Evolutionary conservation across 495 filamentous ascomycete species (phyloP), one percentile per base, ranked within the genome.

Genomic region (Pyrenopolyporus hunteri): DNA sequence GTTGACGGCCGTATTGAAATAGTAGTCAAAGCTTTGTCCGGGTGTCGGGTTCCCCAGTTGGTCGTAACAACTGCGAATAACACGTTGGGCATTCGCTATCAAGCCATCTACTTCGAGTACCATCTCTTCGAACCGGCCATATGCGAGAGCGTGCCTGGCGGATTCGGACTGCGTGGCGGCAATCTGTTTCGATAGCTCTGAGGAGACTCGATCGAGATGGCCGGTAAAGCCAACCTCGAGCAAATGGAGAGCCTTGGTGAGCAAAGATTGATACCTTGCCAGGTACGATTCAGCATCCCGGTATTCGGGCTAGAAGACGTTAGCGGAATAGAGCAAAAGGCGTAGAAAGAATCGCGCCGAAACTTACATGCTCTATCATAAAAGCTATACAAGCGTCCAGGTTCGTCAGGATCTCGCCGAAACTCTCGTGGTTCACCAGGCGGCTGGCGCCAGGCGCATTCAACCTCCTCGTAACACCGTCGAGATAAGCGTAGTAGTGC

Each of bases 401-500:
- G 51, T 87, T 93, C 22, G 82, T 77, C 19, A 98, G 75, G 81
- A 97, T 93, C 54, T 96, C 89, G 7, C 85, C 87, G 67, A 93
- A 98, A 50, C 87, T 88, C 63, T 87, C 85, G 56, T 85, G 87
- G 46, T 90, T 87, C 32, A 93, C 92, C 36, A 91, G 82, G 62
- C 86, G 92, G 25, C 87, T 85, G 16, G 92, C 91, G 10, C 92
- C 92, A 6, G 95, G 94, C 17, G 92, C 92, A 79, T 97, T 97
- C 35, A 98, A 84, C 22, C 89, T 83, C 46, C 91, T 83, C 8
- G 92, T 97, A 43, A 93, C 90, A 44, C 89, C 92, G 55, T 97
- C 94, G 16, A 98, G 81, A 70, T 93, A 95, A 16, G 87, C 84
- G 69, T 97, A 99, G 70, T 96, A 97, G 60, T 91, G 86, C 4